Evolutionary conservation across 257 asterid genomes (phyloP).

Genomic region (Nicotiana tabacum): DNA sequence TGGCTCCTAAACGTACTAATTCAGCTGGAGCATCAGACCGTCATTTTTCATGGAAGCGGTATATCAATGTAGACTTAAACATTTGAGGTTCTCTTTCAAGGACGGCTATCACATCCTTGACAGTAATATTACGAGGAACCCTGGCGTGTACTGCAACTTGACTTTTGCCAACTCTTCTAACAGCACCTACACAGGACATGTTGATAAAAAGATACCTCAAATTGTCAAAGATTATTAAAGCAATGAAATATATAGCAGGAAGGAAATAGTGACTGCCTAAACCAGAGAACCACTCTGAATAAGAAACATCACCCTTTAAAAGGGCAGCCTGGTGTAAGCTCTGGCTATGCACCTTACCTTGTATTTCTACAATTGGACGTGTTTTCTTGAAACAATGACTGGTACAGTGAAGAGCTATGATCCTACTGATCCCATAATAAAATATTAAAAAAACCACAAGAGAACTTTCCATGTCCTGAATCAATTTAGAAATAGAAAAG

Average conservation of each 20-base stretch:
- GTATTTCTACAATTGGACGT: too few relatives aligned
- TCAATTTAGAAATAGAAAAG: too few relatives aligned
- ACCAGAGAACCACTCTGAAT: neutral
- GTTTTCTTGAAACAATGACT: too few relatives aligned
- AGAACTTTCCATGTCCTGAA: too few relatives aligned
- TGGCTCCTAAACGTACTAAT: neutral
- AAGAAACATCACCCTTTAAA: neutral
- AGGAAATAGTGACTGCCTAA: neutral
- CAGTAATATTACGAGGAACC: conserved; percentile 48
- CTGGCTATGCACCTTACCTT: too few relatives aligned
- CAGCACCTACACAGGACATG: neutral
- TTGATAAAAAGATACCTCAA: too few relatives aligned
- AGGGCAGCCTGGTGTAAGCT: neutral
- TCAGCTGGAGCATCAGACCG: conserved; percentile 28
- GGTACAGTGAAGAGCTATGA: too few relatives aligned
- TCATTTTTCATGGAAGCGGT: conserved; percentile 48
- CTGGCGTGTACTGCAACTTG: conserved; percentile 39
- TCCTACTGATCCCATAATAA: too few relatives aligned
- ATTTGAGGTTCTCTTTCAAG: conserved; percentile 89
- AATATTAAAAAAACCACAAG: too few relatives aligned
- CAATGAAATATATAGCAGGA: neutral
- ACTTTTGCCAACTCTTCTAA: conserved; percentile 54
- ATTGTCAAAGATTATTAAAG: neutral
- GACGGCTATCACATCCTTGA: conserved; percentile 68
- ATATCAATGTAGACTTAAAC: conserved; percentile 59